Evolutionary conservation across 495 filamentous ascomycete genomes (phyloP).

Genomic region (Elasticomyces elasticus): DNA sequence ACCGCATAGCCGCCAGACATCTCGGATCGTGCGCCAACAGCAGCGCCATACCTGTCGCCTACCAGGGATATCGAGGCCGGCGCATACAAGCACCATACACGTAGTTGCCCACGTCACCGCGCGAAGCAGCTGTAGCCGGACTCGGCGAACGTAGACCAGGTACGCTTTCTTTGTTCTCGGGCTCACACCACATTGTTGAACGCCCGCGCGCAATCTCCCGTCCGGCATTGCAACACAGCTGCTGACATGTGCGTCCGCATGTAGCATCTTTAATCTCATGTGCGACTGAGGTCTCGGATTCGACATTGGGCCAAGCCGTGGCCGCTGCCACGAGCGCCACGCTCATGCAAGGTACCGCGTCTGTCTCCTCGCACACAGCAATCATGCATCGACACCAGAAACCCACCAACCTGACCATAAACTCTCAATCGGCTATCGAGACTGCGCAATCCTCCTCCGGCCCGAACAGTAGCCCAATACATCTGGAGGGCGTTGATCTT

Average conservation of each 20-base stretch:
- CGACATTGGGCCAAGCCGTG: not conserved
- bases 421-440: conserved; percentile 4
- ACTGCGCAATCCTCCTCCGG: not conserved
- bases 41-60: not conserved
- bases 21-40: not conserved
- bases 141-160: conserved; percentile 8
- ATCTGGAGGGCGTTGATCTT: conserved; percentile 17
- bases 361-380: not conserved
- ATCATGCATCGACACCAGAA: conserved; percentile 14
- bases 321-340: not conserved
- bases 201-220: conserved; percentile 7
- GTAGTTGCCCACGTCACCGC: not conserved
- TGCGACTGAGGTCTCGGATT: not conserved
- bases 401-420: conserved; percentile 19
- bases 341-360: conserved; percentile 5
- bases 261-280: conserved; percentile 8
- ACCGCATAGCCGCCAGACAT: conserved; percentile 3
- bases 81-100: not conserved
- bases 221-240: not conserved
- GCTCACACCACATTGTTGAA: conserved; percentile 13
- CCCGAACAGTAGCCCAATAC: conserved; percentile 14
- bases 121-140: conserved; percentile 3
- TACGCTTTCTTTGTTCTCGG: conserved; percentile 18
- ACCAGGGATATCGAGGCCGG: not conserved
- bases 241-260: conserved; percentile 3